Base-by-base conservation (phyloP, 1,284 basidiomycete species). In the Mixia osmundae region DNA sequence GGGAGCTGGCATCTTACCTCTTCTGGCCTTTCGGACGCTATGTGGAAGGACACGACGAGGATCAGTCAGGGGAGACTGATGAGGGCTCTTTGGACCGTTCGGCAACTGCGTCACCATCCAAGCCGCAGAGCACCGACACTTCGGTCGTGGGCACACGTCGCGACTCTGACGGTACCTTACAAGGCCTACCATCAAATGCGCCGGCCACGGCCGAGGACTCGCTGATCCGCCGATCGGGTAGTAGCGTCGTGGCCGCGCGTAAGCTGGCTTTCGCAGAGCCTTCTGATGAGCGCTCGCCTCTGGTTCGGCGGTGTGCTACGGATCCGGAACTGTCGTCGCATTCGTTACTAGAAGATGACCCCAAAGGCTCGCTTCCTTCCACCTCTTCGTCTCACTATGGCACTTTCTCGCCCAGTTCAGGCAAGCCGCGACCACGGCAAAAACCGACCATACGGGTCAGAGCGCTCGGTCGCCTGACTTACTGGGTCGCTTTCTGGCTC, bases 1-100 rank as follows among this genome's bases (percentile, higher is more conserved):
- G 73, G 50, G 91, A 89, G 16, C 61, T 97, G 9, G 87, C 79
- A 2, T 89, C 83, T 72, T 99, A 99, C 56, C 68, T 97, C 39
- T 69, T 73, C 24, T 97, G 91, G 91, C 91, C 91, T 2, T 99
- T 99, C 54, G 89, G 82, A 25, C 95, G 95, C 57, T 99, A 95
- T 52, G 82, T 99, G 39, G 87, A 95, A 56, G 80, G 85, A 4
- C 76, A 77, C 54, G 68, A 16, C 47, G 57, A 30, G 52, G 59
- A 40, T 42, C 50, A 41, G 27, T 44, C 43, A 16, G 30, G 26
- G 30, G 39, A 42, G 15, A 42, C 39, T 5, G 40, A 37, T 22
- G n/a, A n/a, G n/a, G 21, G 16, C 8, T 29, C 27, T 29, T 29
- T 29, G 27, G 27, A 14, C 24, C 24, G n/a, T 25, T 25, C 8